Percentiles rank a stretch among this genome's conserved stretches.
These are phyloP conservation scores for Iberis pinnata DNA, from an alignment of 345 rosid species.

Conservation along the genomic window DNA sequence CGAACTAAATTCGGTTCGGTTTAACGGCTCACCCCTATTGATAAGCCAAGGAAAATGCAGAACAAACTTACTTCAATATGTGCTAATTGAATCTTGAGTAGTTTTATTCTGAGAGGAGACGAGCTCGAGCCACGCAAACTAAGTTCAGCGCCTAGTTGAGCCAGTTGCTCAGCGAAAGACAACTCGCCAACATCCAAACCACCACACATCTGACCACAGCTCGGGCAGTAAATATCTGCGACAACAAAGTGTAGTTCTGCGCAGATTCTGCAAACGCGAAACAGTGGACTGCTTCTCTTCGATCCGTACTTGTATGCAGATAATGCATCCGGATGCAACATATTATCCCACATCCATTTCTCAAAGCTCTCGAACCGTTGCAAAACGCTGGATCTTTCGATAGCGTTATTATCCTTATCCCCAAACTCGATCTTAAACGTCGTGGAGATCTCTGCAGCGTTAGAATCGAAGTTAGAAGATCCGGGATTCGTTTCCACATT, in stretches of 20 bases:
- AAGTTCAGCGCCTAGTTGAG: constrained; percentile 27
- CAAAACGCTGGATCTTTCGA: constrained; percentile 39
- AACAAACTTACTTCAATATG: constrained; percentile 51
- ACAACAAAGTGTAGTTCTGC: constrained; percentile 35
- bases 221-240: constrained; percentile 40
- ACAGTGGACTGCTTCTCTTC: constrained; percentile 43
- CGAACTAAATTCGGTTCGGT: no score
- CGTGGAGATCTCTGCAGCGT: constrained; percentile 46
- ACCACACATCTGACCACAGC: constrained; percentile 41
- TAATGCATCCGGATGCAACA: constrained; percentile 30
- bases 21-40: no score
- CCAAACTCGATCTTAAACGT: constrained; percentile 58
- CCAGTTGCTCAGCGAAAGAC: constrained; percentile 44
- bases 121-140: constrained; percentile 27
- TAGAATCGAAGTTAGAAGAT: constrained; percentile 40
- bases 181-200: constrained; percentile 22
- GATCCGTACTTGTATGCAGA: constrained; percentile 53
- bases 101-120: constrained; percentile 49
- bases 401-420: constrained; percentile 41
- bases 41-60: background rate
- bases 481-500: constrained; percentile 11
- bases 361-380: constrained; percentile 66
- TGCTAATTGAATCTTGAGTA: constrained; percentile 60
- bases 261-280: constrained; percentile 49
- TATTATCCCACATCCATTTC: constrained; percentile 61